Conservation (phyloP, 2,329 filamentous ascomycete species). For the Pseudocercospora pini-densiflorae region DNA sequence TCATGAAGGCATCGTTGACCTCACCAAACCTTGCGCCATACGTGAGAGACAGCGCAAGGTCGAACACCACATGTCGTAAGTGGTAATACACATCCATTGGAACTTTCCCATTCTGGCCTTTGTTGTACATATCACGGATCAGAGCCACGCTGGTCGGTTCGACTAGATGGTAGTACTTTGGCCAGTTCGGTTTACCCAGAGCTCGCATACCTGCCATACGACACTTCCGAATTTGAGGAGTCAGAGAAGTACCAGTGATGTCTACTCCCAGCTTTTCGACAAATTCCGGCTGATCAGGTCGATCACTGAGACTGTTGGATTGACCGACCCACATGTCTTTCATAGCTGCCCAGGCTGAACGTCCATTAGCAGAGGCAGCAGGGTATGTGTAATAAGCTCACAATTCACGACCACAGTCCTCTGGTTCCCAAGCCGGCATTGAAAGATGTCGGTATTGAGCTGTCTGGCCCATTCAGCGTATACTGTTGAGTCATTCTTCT, state of each 20-base stretch:
- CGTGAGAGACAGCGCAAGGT: conserved; percentile 11
- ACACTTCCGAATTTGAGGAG: conserved; percentile 13
- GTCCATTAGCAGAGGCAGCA: neutral
- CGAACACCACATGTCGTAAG: conserved; percentile 14
- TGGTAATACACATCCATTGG: conserved; percentile 13
- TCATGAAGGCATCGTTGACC: conserved; percentile 13
- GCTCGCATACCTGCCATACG: conserved; percentile 14
- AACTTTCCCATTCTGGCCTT: conserved; percentile 8
- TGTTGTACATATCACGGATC: conserved; percentile 4
- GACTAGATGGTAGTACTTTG: conserved; percentile 15
- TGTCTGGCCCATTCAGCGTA: conserved; percentile 6
- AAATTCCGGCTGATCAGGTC: conserved; percentile 15
- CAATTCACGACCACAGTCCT: conserved; percentile 13
- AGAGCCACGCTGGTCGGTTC: conserved; percentile 11
- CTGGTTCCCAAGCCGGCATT: conserved; percentile 13
- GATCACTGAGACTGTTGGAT: conserved; percentile 11
- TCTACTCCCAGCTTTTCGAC: conserved; percentile 18
- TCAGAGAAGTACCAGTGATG: conserved; percentile 13
- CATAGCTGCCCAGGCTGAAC: conserved; percentile 7
- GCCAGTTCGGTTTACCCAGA: conserved; percentile 12
- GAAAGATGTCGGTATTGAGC: conserved; percentile 10
- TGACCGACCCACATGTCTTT: conserved; percentile 12
- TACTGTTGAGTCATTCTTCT: conserved; percentile 9
- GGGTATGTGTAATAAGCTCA: neutral
- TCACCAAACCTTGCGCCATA: conserved; percentile 12